Conservation (phyloP, 371 early-diverging fungal genomes). For the Paraphysoderma sedebokerense region DNA sequence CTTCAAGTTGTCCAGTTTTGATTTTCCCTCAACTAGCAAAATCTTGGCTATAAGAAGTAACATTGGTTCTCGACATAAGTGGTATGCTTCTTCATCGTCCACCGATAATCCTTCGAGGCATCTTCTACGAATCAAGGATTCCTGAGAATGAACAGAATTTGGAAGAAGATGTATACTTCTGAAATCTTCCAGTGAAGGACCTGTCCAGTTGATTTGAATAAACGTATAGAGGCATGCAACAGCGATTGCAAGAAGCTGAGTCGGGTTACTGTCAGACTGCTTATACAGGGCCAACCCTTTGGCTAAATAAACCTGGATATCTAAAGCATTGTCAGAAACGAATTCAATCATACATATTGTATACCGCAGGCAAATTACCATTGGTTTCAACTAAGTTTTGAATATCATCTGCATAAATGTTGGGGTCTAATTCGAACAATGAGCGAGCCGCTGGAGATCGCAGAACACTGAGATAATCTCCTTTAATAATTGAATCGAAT, state of each 20-base stretch:
- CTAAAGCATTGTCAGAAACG: too few species aligned
- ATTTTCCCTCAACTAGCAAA: constrained; percentile 34
- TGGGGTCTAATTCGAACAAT: too few species aligned
- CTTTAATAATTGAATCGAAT: too few species aligned
- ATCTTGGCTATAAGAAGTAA: constrained; percentile 43
- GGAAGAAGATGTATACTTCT: constrained; percentile 19
- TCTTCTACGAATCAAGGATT: constrained; percentile 15
- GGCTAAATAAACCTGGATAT: too few species aligned
- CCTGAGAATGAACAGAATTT: constrained; percentile 6
- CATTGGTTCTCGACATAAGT: constrained; percentile 44
- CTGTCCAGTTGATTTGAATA: constrained; percentile 51
- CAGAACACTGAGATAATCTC: too few species aligned
- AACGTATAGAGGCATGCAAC: constrained; percentile 39
- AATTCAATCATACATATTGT: too few species aligned
- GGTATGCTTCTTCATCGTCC: constrained; percentile 76
- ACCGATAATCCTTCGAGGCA: constrained; percentile 17
- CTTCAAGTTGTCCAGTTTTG: background rate
- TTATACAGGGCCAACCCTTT: too few species aligned
- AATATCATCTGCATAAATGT: too few species aligned
- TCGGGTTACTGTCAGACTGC: too few species aligned
- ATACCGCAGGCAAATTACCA: too few species aligned
- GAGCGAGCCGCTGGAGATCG: too few species aligned
- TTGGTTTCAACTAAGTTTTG: too few species aligned
- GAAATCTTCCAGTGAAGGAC: constrained; percentile 22
- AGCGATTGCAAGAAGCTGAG: constrained; percentile 19